Percentiles rank a stretch among this genome's conserved stretches.
Conservation (phyloP, 2,329 filamentous ascomycete species). For the Neurospora sp. region DNA sequence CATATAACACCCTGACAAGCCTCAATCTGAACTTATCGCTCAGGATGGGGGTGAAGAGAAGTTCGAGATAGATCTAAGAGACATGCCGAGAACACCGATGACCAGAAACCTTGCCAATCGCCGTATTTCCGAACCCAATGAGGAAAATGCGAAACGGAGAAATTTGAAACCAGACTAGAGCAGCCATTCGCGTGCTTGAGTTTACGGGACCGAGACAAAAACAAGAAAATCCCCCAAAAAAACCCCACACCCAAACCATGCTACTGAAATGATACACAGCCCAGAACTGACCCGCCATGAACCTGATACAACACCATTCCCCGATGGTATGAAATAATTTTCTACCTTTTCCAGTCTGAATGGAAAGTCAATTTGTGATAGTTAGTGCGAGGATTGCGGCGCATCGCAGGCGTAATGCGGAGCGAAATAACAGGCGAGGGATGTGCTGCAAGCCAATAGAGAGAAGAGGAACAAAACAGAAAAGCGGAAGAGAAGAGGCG, state of each 20-base stretch:
- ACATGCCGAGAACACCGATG: neutral
- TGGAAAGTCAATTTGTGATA: neutral
- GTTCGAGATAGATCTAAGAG: neutral
- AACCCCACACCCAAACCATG: neutral
- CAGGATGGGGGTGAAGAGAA: neutral
- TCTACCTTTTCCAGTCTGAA: neutral
- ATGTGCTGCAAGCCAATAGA: neutral
- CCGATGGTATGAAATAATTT: neutral
- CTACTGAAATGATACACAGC: neutral
- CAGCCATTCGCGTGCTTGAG: neutral
- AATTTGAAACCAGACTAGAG: neutral
- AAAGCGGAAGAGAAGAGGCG: slow-evolving; percentile 1
- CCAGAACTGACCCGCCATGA: neutral
- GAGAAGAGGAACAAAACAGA: slow-evolving; percentile 3
- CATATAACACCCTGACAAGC: neutral
- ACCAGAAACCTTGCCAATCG: neutral
- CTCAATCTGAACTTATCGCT: neutral
- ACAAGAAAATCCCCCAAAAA: neutral
- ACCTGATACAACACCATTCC: neutral
- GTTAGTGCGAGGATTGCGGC: neutral
- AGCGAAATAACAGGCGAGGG: neutral
- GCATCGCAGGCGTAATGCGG: neutral
- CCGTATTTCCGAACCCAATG: neutral
- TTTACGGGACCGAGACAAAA: neutral
- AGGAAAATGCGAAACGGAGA: neutral